Conservation (phyloP, 345 rosid species). For the Ricinus communis region DNA sequence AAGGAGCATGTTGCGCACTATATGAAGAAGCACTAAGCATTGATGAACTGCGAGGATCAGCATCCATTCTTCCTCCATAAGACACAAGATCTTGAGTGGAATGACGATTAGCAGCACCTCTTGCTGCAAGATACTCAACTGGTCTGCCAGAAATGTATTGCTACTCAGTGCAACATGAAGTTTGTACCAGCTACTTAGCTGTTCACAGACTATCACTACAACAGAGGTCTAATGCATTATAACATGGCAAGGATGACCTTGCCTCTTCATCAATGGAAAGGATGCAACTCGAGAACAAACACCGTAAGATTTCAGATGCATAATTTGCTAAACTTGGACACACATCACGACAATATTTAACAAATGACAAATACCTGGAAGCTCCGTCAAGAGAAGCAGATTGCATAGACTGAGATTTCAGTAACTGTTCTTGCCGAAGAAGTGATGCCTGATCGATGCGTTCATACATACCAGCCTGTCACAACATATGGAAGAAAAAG, state of each 20-base stretch:
- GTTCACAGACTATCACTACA: conserved; percentile 30
- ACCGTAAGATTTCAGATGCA: conserved; percentile 12
- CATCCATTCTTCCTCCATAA: conserved; percentile 76
- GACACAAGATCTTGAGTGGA: conserved; percentile 65
- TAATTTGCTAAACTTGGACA: conserved; percentile 12
- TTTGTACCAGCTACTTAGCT: conserved; percentile 35
- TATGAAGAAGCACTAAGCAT: conserved; percentile 64
- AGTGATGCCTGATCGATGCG: conserved; percentile 77
- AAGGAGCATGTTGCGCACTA: conserved; percentile 66
- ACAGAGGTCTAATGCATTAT: conserved; percentile 8
- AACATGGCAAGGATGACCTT: conserved; percentile 33
- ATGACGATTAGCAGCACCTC: conserved; percentile 72
- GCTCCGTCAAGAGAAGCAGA: conserved; percentile 69
- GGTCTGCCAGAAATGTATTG: conserved; percentile 94
- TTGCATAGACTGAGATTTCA: conserved; percentile 71
- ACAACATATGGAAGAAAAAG: conserved; percentile 15
- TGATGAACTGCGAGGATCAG: conserved; percentile 68
- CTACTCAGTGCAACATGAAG: conserved; percentile 62
- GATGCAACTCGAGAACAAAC: conserved; percentile 1
- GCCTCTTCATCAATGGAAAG: conserved; percentile 16
- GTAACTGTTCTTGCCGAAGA: conserved; percentile 77
- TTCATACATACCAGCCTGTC: conserved; percentile 70
- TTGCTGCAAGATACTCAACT: conserved; percentile 82
- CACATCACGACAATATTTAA: conserved; percentile 8
- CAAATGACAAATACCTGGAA: conserved; percentile 57